A percentile compares a stretch with the other conserved stretches of the same genome.
phyloP scores from a whole-genome alignment of 306 rosid genomes.

The Sindora glabra region DNA sequence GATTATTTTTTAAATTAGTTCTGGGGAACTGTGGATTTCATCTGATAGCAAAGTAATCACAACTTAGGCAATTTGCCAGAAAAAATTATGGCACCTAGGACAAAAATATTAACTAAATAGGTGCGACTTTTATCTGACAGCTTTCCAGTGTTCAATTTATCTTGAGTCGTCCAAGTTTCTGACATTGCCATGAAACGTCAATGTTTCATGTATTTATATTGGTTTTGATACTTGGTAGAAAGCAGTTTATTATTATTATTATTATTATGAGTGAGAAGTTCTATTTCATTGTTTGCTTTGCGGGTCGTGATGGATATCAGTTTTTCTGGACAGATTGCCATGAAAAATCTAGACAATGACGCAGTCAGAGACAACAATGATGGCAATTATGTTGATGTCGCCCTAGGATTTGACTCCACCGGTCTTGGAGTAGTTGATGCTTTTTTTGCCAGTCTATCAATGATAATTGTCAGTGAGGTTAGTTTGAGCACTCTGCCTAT shows the following conservation, averaged over 20 bases:
- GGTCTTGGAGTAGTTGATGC: constrained; percentile 91
- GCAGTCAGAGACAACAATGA: constrained; percentile 23
- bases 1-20: background rate
- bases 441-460: constrained; percentile 78
- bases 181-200: too few relatives aligned
- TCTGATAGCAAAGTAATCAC: background rate
- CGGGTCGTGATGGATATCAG: background rate
- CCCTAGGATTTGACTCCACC: constrained; percentile 47
- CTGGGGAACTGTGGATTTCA: background rate
- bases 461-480: constrained; percentile 96
- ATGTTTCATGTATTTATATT: too few relatives aligned
- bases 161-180: too few relatives aligned
- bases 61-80: background rate
- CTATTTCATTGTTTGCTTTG: background rate
- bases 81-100: background rate
- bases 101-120: background rate
- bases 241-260: too few relatives aligned
- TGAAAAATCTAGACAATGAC: constrained; percentile 31
- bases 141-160: background rate
- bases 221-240: too few relatives aligned
- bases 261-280: background rate
- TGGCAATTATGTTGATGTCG: constrained; percentile 17
- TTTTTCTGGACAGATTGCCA: constrained; percentile 37
- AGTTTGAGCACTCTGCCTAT: constrained; percentile 12
- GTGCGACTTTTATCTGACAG: too few relatives aligned